Evolutionary conservation across 257 asterid species (phyloP).

Genomic region (Salvia miltiorrhiza): DNA sequence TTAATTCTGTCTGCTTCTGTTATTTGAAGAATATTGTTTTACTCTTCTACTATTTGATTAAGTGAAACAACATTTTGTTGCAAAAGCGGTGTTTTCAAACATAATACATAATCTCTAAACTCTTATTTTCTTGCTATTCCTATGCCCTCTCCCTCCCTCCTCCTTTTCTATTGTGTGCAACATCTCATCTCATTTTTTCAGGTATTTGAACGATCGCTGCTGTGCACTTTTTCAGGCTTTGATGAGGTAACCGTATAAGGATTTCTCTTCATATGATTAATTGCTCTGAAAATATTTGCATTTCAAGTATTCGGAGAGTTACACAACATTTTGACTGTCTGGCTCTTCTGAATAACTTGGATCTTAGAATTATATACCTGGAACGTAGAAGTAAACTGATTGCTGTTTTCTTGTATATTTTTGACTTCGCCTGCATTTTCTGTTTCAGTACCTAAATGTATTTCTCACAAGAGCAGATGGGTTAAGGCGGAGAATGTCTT

Average conservation of each 20-base stretch:
- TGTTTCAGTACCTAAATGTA: slow-evolving; percentile 81
- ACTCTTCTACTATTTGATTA: slow-evolving; percentile 7
- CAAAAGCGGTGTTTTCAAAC: background rate
- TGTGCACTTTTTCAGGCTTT: slow-evolving; percentile 66
- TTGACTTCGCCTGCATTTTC: slow-evolving; percentile 27
- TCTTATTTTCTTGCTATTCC: slow-evolving; percentile 9
- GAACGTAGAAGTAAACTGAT: background rate
- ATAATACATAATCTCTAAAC: background rate
- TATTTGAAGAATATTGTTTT: background rate
- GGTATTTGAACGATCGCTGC: slow-evolving; percentile 86
- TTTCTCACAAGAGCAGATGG: slow-evolving; percentile 93
- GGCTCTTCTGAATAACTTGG: slow-evolving; percentile 13
- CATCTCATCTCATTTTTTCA: slow-evolving; percentile 29
- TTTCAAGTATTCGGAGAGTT: slow-evolving; percentile 6
- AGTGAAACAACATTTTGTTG: slow-evolving; percentile 1
- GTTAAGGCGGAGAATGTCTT: slow-evolving; percentile 76
- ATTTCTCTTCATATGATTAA: background rate
- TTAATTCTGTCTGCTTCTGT: background rate
- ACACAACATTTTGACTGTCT: background rate
- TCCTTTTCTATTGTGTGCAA: background rate
- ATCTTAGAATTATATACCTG: background rate
- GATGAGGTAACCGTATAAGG: slow-evolving; percentile 73
- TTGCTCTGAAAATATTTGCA: slow-evolving; percentile 1
- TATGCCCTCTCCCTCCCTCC: background rate
- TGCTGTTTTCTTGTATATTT: background rate